Base-by-base conservation (phyloP, 306 rosid species). In the Senna siamea region DNA sequence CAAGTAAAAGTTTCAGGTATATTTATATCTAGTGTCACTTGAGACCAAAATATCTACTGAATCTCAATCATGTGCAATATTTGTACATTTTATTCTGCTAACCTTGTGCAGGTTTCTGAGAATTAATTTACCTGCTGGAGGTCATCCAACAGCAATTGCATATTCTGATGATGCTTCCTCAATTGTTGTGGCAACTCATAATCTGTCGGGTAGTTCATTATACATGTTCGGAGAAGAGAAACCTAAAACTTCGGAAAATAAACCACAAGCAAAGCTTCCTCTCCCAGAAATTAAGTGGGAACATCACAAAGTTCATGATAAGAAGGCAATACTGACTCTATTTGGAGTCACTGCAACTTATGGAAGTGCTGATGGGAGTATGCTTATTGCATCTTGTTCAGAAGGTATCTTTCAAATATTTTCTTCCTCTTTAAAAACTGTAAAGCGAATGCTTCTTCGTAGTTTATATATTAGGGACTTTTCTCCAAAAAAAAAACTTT, bases 1-100 rank as follows among this genome's bases (percentile, higher is more conserved):
- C 87, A 51, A 92, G 98, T 69, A 92, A 90, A 92, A 95, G 99
- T 85, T 95, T 92, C 96, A 95, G 86, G 97, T 91, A 89, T 55
- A 85, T 77, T 89, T 48, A 79, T 80, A 77, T 60, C 51, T 30
- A 57, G 69, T 73, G 64, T 41, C 77, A 70, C 75, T 57, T 52
- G 14, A 55, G 48, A 40, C 56, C 51, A 23, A 69, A 50, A 57
- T 60, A 23, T 43, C 37, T 62, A 63, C 57, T 73, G 44, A 54
- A 71, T 64, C 56, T 68, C 74, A 73, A 23, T 30, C 63, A 77
- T 76, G 69, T 34, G 55, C 52, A 34, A 23, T 17, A 48, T 70
- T 54, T 54, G 4, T 51, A 62, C 22, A 35, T 73, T 73, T 73
- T 47, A 53, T 82, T 63, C 54, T 77, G 59, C 81, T 23, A 17